A percentile compares a stretch with the other conserved stretches of the same genome.
Evolutionary conservation across 2,329 filamentous ascomycete genomes (phyloP).

Genomic region (Fulvia fulva): DNA sequence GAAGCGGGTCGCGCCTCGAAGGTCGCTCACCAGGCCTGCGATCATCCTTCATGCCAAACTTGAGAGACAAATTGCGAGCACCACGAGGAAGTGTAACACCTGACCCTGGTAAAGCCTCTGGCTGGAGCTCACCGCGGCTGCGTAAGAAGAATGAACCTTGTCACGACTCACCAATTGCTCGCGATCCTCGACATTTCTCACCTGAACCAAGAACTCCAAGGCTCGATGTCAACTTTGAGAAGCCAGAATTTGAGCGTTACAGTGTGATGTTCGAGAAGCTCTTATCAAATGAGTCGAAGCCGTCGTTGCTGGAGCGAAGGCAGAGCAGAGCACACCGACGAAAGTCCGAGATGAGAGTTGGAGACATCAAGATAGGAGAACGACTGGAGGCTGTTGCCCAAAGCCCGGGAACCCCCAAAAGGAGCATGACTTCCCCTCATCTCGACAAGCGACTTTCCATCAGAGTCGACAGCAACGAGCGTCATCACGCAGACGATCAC

Average conservation of each 20-base stretch:
- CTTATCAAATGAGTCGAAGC: conserved; percentile 45
- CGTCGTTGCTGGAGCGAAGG: conserved; percentile 31
- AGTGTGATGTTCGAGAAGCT: conserved; percentile 88
- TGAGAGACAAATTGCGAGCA: neutral
- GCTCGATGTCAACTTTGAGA: conserved; percentile 76
- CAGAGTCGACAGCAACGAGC: conserved; percentile 1
- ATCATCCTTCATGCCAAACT: conserved; percentile 5
- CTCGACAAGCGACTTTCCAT: conserved; percentile 17
- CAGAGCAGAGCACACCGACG: conserved; percentile 26
- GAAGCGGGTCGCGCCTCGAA: neutral
- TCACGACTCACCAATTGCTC: conserved; percentile 16
- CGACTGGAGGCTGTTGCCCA: neutral
- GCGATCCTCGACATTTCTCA: neutral
- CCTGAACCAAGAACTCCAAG: conserved; percentile 27
- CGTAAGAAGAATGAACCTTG: conserved; percentile 5
- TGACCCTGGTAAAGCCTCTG: neutral
- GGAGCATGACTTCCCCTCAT: conserved; percentile 19
- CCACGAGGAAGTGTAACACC: neutral
- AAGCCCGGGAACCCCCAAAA: conserved; percentile 3
- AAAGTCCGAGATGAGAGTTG: conserved; percentile 8
- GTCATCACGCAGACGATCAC: neutral
- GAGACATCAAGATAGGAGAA: neutral
- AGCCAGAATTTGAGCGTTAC: conserved; percentile 76
- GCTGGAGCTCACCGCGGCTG: conserved; percentile 14
- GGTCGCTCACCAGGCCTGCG: neutral